Conservation (phyloP, 495 filamentous ascomycete species). For the Collariella sp. region DNA sequence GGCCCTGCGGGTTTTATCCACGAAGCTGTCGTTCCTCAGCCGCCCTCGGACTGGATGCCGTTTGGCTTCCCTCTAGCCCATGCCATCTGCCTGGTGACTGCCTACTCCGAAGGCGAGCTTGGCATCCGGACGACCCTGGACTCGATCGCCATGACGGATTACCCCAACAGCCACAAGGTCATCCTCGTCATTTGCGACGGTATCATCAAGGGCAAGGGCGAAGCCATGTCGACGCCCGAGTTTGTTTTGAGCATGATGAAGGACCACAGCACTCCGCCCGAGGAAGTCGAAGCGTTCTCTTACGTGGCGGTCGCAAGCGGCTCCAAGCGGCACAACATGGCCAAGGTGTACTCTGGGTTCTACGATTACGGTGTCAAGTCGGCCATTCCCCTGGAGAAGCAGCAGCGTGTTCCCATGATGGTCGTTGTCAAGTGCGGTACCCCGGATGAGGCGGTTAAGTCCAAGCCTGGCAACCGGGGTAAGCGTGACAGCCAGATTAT, state of each 20-base stretch:
- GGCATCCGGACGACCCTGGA: constrained; percentile 91
- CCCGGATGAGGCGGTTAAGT: constrained; percentile 65
- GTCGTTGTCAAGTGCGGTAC: constrained; percentile 94
- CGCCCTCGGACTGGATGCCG: constrained; percentile 93
- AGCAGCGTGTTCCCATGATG: constrained; percentile 99
- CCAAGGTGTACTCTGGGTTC: constrained; percentile 95
- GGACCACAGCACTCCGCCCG: constrained; percentile 67
- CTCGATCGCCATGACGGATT: constrained; percentile 95
- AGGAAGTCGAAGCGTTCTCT: constrained; percentile 80
- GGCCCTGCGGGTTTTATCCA: constrained; percentile 94
- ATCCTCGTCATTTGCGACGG: constrained; percentile 96
- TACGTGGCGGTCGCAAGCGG: constrained; percentile 96
- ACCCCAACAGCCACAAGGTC: constrained; percentile 96
- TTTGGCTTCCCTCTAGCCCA: constrained; percentile 94
- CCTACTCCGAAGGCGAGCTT: constrained; percentile 92
- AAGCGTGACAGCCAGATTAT: constrained; percentile 99
- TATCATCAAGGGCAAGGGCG: constrained; percentile 93
- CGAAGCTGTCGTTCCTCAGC: constrained; percentile 90
- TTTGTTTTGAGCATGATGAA: constrained; percentile 90
- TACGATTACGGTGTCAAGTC: constrained; percentile 89
- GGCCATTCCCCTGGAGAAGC: constrained; percentile 71
- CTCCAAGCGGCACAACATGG: constrained; percentile 98
- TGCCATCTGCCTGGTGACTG: constrained; percentile 87
- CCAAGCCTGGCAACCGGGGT: constrained; percentile 92
- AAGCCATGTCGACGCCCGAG: constrained; percentile 80